Evolutionary conservation across 345 rosid genomes (phyloP), one percentile per base, ranked within the genome.

Genomic region (Brassica rapa): DNA sequence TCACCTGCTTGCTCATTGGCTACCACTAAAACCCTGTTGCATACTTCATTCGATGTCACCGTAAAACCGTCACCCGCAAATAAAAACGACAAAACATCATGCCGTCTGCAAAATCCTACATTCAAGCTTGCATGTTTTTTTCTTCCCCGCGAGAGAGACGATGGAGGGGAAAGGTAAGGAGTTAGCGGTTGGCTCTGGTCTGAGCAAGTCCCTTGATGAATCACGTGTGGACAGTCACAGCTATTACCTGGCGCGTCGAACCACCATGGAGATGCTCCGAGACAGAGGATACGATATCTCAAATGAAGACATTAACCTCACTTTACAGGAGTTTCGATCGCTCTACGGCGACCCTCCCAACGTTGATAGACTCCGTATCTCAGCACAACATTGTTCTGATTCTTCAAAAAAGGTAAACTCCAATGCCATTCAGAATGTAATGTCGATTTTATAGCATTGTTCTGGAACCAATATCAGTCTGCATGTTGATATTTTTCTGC

Each of bases 261-360:
- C 96, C 19, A 85, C 86, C 10, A 82, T 91, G 70, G 98, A 93
- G 86, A 91, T 93, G 97, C 82, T 93, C 25, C 83, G 74, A 33
- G 98, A 93, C 80, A 84, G 98, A 78, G 98, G 97, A 51, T 93
- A 88, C 39, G 81, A 82, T 10, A 84, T 88, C 33, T 80, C 92
- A 23, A 33, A 29, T 72, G 74, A 92, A 5, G 98, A 91, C 35
- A 82, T 88, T 62, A 72, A 78, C 59, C 83, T 86, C 21, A 80
- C 98, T 9, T 77, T 91, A 9, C 81, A 84, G 3, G 86, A 88
- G 6, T 91, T 90, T 75, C 84, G 88, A 37, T 85, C 79, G 25
- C 62, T 82, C 63, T 70, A 87, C 53, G 90, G 87, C 32, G 85
- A 79, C n/a, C 65, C 12, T 41, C 91, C 88, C 0, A 89, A 88